phyloP scores from a whole-genome alignment of 768 basidiomycete genomes.

The Kondoa malvinella region DNA sequence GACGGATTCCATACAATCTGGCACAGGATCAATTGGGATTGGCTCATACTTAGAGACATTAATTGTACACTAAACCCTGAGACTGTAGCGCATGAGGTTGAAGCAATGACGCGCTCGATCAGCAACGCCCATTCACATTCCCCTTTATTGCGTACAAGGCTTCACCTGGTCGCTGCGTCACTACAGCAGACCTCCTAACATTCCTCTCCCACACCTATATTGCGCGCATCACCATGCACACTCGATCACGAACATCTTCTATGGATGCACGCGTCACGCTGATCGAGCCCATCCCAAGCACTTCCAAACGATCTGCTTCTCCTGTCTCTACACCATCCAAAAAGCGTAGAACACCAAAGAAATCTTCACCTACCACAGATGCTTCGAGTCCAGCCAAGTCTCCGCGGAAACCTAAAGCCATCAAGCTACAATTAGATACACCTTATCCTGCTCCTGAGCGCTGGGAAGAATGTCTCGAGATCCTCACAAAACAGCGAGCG shows the following conservation, averaged over 20 bases:
- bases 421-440: conserved; percentile 1
- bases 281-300: background rate
- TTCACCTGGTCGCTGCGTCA: too few species aligned
- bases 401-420: background rate
- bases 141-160: too few species aligned
- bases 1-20: too few species aligned
- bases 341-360: background rate
- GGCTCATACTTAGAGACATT: too few species aligned
- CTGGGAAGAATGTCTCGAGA: background rate
- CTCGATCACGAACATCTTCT: background rate
- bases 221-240: too few species aligned
- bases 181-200: too few species aligned
- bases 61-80: too few species aligned
- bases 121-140: too few species aligned
- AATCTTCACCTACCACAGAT: background rate
- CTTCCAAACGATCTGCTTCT: background rate
- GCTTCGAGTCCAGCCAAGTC: background rate
- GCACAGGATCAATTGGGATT: too few species aligned
- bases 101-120: too few species aligned
- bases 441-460: background rate
- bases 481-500: background rate
- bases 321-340: background rate
- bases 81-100: too few species aligned
- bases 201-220: too few species aligned
- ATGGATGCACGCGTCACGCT: background rate